Evolutionary conservation across 805 yeast genomes (phyloP), one percentile per base, ranked within the genome.

Genomic region (Suhomyces sp.): DNA sequence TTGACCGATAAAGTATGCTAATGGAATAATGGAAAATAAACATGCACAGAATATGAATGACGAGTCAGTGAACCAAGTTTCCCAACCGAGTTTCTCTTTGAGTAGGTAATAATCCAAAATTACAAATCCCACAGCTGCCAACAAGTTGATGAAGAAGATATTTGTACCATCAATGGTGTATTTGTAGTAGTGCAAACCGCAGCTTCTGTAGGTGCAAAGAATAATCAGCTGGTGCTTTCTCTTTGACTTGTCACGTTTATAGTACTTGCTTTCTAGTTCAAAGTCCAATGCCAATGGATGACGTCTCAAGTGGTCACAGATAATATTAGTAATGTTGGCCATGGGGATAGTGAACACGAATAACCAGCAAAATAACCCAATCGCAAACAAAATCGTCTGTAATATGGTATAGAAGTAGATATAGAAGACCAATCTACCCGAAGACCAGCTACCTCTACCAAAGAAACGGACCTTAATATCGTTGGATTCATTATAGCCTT

Each of bases 91-190:
- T 9, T 55, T 60, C 57, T 82, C 81, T 55, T 82, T 81, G 51
- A 90, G 61, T 1, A 87, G 60, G 66, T 78, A 90, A 64, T 81
- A 90, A 67, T 92, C 97, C 49, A 84, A 68, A 17, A 94, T 89
- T 3, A 93, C 93, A 66, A 91, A 89, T 2, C 87, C 63, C 10
- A 93, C 98, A 13, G 90, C 79, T 17, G 83, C 80, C 64, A 90
- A 78, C 70, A 94, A 73, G 65, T 94, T 94, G 72, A 94, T 85
- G 66, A 94, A 87, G 60, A 94, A 88, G 52, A 93, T 88, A 68
- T 94, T 93, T 2, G 97, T 92, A 54, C 99, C 99, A 58, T 90
- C 97, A 47, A 94, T 89, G 0, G 99, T 94, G 69, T 89, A 92
- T 74, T 94, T 94, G 76, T 92, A 94, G 71, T 94, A 94, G 67